Evolutionary conservation across 805 yeast species (phyloP), one percentile per base, ranked within the genome.

Genomic region (Ogataea minuta): DNA sequence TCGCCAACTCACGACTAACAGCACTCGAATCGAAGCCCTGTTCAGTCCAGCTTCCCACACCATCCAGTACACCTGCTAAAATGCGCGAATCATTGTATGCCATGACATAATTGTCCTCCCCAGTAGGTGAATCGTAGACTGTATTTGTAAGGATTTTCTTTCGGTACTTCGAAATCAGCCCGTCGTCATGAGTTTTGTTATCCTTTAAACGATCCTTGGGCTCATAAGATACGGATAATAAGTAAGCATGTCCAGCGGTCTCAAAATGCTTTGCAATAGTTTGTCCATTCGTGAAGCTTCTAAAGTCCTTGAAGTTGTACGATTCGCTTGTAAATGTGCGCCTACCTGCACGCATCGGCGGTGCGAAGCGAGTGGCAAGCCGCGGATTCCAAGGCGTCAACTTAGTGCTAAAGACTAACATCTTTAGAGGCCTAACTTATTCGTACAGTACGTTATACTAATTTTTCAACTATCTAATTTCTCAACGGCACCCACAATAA

Each of bases 1-100:
- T 63, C 48, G 95, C 83, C 27, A 91, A 64, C 52, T 86, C 93
- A 50, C 95, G 71, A 28, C 93, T 81, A 44, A 91, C 85, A 6
- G 91, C 91, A 42, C 88, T 76, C 2, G 96, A 85, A 59, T 91
- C 96, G 53, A 79, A 84, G 0, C 97, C 97, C 32, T 85, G 81
- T 45, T 86, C 93, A 1, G 85, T 76, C 97, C 98, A 91, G 3
- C 98, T 98, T 11, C 98, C 98, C 4, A 93, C 98, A 10, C 99
- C 99, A 64, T 91, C 99, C 5, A 96, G 84, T 3, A 85, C 93
- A 15, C 91, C 95, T n/a, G 80, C 71, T 4, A 83, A 76, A 0
- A 81, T 46, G 20, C 62, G 63, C 3, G 72, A 69, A 34, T 65
- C 64, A 20, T 64, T 64, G 15, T 61, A 61, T 7, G 77, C 70